Conservation (phyloP, 208 protist species). For the Sergeia podlipaevii region DNA sequence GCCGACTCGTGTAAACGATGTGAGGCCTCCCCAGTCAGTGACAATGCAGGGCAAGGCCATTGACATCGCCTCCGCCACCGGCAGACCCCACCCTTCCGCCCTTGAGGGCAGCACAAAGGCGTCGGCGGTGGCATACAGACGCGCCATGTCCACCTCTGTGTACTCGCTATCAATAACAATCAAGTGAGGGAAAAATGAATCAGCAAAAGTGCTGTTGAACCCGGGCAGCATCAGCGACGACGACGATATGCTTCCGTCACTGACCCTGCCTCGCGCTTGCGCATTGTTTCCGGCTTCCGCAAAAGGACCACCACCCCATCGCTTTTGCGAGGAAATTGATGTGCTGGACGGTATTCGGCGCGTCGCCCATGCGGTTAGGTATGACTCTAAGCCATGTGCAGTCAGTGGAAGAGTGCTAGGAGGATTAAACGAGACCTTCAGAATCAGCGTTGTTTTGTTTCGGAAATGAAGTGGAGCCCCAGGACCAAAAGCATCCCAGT, state of each 20-base stretch:
- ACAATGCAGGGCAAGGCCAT: conserved; percentile 43
- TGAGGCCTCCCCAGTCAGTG: conserved; percentile 36
- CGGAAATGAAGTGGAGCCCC: conserved; percentile 15
- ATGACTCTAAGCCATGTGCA: too few relatives aligned
- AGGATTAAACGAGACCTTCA: conserved; percentile 10
- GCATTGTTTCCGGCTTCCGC: conserved; percentile 5
- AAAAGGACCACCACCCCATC: too few relatives aligned
- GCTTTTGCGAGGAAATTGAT: too few relatives aligned
- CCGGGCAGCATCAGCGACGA: conserved; percentile 3
- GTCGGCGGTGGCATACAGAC: conserved; percentile 67
- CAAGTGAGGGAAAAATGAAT: conserved; percentile 26
- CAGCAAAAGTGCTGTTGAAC: conserved; percentile 9
- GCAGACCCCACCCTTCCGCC: conserved; percentile 73
- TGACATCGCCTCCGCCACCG: conserved; percentile 48
- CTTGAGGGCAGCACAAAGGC: conserved; percentile 84
- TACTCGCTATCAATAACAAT: conserved; percentile 22
- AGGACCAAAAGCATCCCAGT: conserved; percentile 41
- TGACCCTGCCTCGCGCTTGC: too few relatives aligned
- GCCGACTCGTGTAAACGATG: conserved; percentile 31
- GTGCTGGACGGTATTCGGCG: too few relatives aligned
- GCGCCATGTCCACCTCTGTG: conserved; percentile 16
- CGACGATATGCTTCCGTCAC: too few relatives aligned
- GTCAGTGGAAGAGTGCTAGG: conserved; percentile 4
- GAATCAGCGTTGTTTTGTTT: background rate
- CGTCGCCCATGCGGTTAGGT: too few relatives aligned